Conservation (phyloP, 805 yeast species). For the Candida alai region DNA sequence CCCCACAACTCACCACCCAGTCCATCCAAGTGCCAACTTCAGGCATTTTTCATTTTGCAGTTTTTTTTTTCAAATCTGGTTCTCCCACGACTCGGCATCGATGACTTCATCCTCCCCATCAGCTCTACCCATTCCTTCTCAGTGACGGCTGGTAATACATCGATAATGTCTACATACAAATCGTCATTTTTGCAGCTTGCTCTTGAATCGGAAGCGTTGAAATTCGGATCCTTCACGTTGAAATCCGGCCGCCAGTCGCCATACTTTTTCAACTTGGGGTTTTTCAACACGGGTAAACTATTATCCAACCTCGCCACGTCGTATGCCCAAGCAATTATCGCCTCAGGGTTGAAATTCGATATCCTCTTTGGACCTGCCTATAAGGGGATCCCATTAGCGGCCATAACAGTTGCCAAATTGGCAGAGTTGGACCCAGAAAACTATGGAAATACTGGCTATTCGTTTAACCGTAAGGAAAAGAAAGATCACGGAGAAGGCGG, state of each 20-base stretch:
- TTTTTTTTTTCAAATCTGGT: too few species aligned
- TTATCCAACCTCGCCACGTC: constrained; percentile 80
- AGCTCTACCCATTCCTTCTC: background rate
- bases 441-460: constrained; percentile 70
- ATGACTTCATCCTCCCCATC: too few species aligned
- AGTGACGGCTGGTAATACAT: too few species aligned
- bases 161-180: too few species aligned
- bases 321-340: constrained; percentile 84
- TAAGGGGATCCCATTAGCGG: constrained; percentile 94
- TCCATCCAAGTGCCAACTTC: too few species aligned
- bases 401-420: constrained; percentile 86
- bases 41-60: too few species aligned
- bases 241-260: constrained; percentile 95
- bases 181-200: constrained; percentile 76
- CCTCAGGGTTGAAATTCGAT: constrained; percentile 79
- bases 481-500: constrained; percentile 99
- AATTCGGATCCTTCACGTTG: constrained; percentile 84
- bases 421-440: constrained; percentile 86
- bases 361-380: constrained; percentile 96
- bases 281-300: constrained; percentile 75
- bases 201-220: constrained; percentile 73
- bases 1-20: too few species aligned
- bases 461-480: constrained; percentile 96
- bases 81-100: too few species aligned
- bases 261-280: constrained; percentile 92